Percentiles rank a stretch among this genome's conserved stretches.
Evolutionary conservation across 2,329 filamentous ascomycete genomes (phyloP).

Genomic region (Whalleya microplaca): DNA sequence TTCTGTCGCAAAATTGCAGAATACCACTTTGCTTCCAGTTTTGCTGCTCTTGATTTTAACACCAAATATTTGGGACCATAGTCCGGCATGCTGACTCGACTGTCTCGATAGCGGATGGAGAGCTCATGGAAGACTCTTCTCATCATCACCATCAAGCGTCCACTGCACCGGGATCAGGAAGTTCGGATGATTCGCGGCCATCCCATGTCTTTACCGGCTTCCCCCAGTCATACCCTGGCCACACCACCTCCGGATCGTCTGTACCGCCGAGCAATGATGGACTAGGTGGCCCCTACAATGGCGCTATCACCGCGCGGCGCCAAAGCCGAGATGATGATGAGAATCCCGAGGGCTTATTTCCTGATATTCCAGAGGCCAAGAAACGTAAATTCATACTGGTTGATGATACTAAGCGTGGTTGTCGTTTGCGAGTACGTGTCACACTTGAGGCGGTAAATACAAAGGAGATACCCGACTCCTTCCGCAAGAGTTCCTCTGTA

Average conservation of each 20-base stretch:
- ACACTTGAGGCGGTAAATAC: slow-evolving; percentile 93
- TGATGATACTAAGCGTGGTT: slow-evolving; percentile 81
- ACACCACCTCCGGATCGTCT: slow-evolving; percentile 45
- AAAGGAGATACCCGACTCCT: slow-evolving; percentile 94
- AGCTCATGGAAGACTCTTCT: slow-evolving; percentile 65
- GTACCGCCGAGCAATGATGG: slow-evolving; percentile 42
- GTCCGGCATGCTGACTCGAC: slow-evolving; percentile 35
- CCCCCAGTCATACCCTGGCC: slow-evolving; percentile 41
- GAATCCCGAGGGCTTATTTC: slow-evolving; percentile 75
- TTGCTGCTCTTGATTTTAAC: slow-evolving; percentile 24
- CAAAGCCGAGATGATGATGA: slow-evolving; percentile 49
- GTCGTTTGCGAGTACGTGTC: slow-evolving; percentile 84
- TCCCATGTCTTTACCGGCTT: slow-evolving; percentile 44
- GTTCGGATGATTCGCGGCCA: slow-evolving; percentile 60
- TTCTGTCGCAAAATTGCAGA: slow-evolving; percentile 34
- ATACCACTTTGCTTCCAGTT: slow-evolving; percentile 31
- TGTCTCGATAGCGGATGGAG: slow-evolving; percentile 59
- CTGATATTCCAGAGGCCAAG: slow-evolving; percentile 85
- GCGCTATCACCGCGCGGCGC: slow-evolving; percentile 38
- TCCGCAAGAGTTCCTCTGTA: slow-evolving; percentile 86
- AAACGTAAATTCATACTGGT: slow-evolving; percentile 96
- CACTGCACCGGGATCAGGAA: slow-evolving; percentile 51
- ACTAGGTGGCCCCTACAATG: slow-evolving; percentile 42
- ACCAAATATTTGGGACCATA: slow-evolving; percentile 19
- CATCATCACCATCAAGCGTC: slow-evolving; percentile 69